Percentiles rank a stretch among this genome's conserved stretches.
Conservation (phyloP, 441 rosid genomes). For the Pelargonium citronellum region DNA sequence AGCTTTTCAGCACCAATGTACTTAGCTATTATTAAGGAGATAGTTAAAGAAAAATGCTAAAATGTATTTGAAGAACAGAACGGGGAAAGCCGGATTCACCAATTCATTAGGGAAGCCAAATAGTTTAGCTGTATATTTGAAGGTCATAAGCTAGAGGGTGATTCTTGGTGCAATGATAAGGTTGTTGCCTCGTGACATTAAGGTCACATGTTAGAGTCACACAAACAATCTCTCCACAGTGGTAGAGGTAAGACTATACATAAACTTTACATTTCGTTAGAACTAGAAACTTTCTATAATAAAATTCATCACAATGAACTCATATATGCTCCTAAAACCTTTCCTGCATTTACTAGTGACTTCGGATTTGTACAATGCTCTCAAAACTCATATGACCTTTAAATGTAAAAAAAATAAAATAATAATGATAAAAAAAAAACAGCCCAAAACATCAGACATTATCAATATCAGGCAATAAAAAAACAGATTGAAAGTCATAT, state of each 20-base stretch:
- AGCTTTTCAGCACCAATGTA: not conserved
- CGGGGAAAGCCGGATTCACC: no score
- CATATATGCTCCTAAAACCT: not conserved
- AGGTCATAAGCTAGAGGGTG: not conserved
- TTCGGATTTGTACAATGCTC: not conserved
- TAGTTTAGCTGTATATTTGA: not conserved
- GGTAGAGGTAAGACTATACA: not conserved
- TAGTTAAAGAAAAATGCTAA: not conserved
- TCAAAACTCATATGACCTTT: not conserved
- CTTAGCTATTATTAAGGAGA: not conserved
- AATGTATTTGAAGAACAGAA: not conserved
- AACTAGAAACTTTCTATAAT: not conserved
- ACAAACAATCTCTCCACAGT: no score
- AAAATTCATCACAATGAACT: not conserved
- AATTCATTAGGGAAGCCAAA: not conserved
- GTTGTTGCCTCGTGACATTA: no score
- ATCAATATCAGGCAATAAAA: not conserved
- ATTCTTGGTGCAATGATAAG: no score
- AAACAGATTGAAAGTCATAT: not conserved
- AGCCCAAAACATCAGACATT: not conserved
- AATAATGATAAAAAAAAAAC: no score
- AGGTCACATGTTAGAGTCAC: no score
- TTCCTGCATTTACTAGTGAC: not conserved
- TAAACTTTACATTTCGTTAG: not conserved
- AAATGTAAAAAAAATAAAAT: not conserved